These are phyloP conservation scores for Aspergillus viridinutans DNA, from an alignment of 2,329 filamentous ascomycete genomes.

Conservation along the genomic window DNA sequence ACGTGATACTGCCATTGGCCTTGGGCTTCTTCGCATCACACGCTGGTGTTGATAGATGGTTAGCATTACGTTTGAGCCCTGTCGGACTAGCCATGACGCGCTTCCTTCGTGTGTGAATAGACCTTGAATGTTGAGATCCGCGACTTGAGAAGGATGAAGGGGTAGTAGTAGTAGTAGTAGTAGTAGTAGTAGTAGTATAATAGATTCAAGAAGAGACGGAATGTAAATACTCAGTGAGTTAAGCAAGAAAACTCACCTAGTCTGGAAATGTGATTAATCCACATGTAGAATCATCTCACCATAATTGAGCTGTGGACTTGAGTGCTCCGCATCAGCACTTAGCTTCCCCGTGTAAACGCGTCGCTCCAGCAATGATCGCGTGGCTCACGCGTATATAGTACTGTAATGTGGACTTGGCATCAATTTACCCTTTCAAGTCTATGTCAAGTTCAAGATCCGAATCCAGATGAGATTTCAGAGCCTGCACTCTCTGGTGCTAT, in stretches of 20 bases:
- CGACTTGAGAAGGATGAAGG: background rate
- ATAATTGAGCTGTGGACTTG: background rate
- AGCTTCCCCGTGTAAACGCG: background rate
- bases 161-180: background rate
- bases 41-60: constrained; percentile 36
- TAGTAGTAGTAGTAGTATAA: background rate
- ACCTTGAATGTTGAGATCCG: background rate
- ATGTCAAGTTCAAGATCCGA: background rate
- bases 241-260: background rate
- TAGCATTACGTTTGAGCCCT: constrained; percentile 63
- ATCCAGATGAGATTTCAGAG: background rate
- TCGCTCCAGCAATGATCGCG: background rate
- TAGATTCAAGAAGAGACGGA: background rate
- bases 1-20: constrained; percentile 73
- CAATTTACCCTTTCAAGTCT: background rate
- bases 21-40: constrained; percentile 66
- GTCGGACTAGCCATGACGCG: constrained; percentile 28
- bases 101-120: background rate
- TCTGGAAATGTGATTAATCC: background rate
- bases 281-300: background rate
- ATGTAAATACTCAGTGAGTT: background rate
- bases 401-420: background rate
- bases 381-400: background rate
- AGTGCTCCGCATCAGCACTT: background rate
- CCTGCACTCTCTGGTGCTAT: background rate